These are phyloP conservation scores for Hirschfeldia incana DNA, from an alignment of 345 rosid genomes.

Conservation along the genomic window DNA sequence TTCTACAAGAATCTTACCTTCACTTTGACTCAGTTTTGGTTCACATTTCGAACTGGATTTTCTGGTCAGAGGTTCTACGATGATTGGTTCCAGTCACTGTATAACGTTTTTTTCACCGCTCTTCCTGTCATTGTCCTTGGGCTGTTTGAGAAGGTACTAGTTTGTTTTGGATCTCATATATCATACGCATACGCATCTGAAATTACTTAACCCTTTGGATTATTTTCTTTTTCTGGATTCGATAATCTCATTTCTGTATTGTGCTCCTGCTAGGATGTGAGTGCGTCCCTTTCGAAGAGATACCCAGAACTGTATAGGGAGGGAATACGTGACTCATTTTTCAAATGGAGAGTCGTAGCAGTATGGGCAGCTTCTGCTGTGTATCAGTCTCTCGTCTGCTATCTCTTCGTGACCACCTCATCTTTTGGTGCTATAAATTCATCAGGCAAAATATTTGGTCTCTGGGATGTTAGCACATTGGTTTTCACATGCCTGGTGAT, in stretches of 20 bases:
- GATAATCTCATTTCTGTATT: not conserved
- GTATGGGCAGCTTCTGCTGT: slow-evolving; percentile 85
- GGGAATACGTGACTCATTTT: slow-evolving; percentile 77
- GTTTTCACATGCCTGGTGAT: slow-evolving; percentile 88
- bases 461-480: slow-evolving; percentile 97
- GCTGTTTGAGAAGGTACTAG: slow-evolving; percentile 66
- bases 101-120: slow-evolving; percentile 87
- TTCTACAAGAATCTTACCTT: slow-evolving; percentile 98
- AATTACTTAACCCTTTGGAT: not conserved
- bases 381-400: slow-evolving; percentile 84
- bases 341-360: slow-evolving; percentile 87
- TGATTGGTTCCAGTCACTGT: slow-evolving; percentile 98
- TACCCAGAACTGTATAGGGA: slow-evolving; percentile 92
- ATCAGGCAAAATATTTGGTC: slow-evolving; percentile 81
- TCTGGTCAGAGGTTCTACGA: slow-evolving; percentile 99
- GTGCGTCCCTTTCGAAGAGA: slow-evolving; percentile 90
- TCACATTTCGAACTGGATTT: slow-evolving; percentile 93
- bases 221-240: not conserved
- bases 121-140: slow-evolving; percentile 89
- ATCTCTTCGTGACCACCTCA: slow-evolving; percentile 61
- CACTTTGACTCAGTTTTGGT: slow-evolving; percentile 98
- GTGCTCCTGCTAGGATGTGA: slow-evolving; percentile 69
- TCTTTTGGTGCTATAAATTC: slow-evolving; percentile 59
- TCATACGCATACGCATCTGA: not conserved
- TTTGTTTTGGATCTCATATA: not conserved